These are phyloP conservation scores for Withania somnifera DNA, from an alignment of 305 asterid species.

Conservation along the genomic window DNA sequence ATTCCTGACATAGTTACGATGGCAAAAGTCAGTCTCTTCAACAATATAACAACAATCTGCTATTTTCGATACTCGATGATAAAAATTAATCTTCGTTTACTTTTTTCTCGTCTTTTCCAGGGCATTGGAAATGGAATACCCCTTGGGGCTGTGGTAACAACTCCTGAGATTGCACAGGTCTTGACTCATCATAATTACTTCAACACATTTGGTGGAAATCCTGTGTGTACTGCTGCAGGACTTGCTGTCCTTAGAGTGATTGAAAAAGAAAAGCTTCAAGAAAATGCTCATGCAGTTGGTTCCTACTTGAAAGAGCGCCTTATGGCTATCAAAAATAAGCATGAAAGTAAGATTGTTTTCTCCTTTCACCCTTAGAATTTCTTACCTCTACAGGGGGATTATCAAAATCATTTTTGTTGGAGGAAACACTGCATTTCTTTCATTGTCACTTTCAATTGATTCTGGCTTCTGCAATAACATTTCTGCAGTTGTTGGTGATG, in stretches of 20 bases:
- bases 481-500: slow-evolving; percentile 61
- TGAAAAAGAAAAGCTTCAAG: slow-evolving; percentile 65
- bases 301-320: slow-evolving; percentile 59
- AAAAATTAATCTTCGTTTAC: neutral
- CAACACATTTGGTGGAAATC: slow-evolving; percentile 84
- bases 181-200: slow-evolving; percentile 47
- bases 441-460: neutral
- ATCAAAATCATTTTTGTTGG: neutral
- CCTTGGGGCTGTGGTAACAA: slow-evolving; percentile 69
- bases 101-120: slow-evolving; percentile 16
- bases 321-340: slow-evolving; percentile 36
- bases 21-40: slow-evolving; percentile 54
- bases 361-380: neutral
- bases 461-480: neutral
- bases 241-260: slow-evolving; percentile 64
- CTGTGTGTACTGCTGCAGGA: slow-evolving; percentile 74
- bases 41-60: neutral
- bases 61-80: neutral
- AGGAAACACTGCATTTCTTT: neutral
- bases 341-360: slow-evolving; percentile 34
- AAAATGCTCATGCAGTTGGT: slow-evolving; percentile 51
- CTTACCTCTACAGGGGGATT: neutral
- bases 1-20: slow-evolving; percentile 87
- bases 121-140: slow-evolving; percentile 89
- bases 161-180: slow-evolving; percentile 56